Base-by-base conservation (phyloP, 2,329 filamentous ascomycete species). In the Pseudocercospora macadamiae region DNA sequence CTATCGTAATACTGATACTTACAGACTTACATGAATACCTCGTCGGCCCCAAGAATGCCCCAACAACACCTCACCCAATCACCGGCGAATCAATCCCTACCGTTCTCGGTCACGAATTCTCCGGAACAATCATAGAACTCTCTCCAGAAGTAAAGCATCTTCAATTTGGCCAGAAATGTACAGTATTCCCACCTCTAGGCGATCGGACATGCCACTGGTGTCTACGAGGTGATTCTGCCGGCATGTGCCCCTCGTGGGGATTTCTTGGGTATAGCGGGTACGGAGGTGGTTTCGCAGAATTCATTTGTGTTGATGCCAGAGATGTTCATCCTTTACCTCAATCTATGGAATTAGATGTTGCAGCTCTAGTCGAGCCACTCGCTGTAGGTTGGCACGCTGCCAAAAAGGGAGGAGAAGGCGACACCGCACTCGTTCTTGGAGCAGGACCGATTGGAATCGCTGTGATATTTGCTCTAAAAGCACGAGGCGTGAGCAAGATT, bases 81-180 rank as follows among this genome's bases (percentile, higher is more conserved):
- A 87, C 84, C 0, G 73, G 77, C 9, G 82, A 82, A 59, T 76
- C 75, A 0, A 76, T 83, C 23, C 85, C 85, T 1, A 76, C 86
- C 2, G 83, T 39, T 0, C 72, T 88, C 2, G 85, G 86, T n/a
- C 85, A 88, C 65, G 86, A 88, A 65, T 85, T 87, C 69, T 82
- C 80, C 1, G 86, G 85, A 4, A 77, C 79, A 2, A 74, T 88
- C 25, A 76, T 79, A 4, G 83, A 86, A 63, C 72, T 87, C 37
- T 23, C 55, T 8, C 12, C 37, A 26, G 72, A 76, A 42, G 57
- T 59, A 4, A 75, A 77, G 62, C 77, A 73, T 0, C 72, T 86
- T 49, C 73, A 77, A 48, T 67, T 80, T 0, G 85, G 85, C 0
- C 80, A 87, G 59, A 73, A 76, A 8, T 84, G 85, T 12, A 81